Base-by-base conservation (phyloP, 179 eudicot species). In the Silene noctiflora region DNA sequence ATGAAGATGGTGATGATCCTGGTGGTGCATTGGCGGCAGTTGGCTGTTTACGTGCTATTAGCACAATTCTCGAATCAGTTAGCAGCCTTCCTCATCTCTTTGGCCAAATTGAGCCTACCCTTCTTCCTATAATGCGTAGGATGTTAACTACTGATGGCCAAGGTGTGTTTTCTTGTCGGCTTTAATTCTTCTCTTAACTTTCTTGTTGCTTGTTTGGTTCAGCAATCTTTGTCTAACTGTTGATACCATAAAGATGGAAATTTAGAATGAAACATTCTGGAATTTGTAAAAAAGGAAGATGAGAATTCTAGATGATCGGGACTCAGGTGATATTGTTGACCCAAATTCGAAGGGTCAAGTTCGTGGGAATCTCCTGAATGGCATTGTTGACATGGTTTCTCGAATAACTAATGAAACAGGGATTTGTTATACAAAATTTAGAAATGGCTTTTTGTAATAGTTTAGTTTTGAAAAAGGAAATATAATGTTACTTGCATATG, bases 11-110 rank as follows among this genome's bases (percentile, higher is more conserved):
- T 78, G 99, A 96, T 79, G 99, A 96, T 86, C 92, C 99, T 63
- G 96, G 98, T 75, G 99, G 98, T 82, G 98, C 99, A 73, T 85
- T 96, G 89, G 99, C 99, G 22, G 99, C 99, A 31, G 99, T 96
- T 81, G 99, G 99, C 72, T 96, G 99, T 89, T 85, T 96, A 79
- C 97, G 98, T 73, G 99, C 99, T 71, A 93, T 96, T 72, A 90
- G 99, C 89, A 96, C 98, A 73, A 96, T 93, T 74, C 98, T 96
- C 63, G 99, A 93, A 78, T 96, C 99, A 64, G 89, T 96, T 66
- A 93, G 96, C 92, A 89, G 96, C 69, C 92, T 96, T 73, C 98
- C 98, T 74, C 87, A 93, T 73, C 89, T 96, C 61, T 96, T 91
- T 84, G 87, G 76, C 60, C 93, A 86, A 39, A 82, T 96, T 81